Evolutionary conservation across 2,329 filamentous ascomycete genomes (phyloP), one percentile per base, ranked within the genome.

Genomic region (Trichoderma sp.): DNA sequence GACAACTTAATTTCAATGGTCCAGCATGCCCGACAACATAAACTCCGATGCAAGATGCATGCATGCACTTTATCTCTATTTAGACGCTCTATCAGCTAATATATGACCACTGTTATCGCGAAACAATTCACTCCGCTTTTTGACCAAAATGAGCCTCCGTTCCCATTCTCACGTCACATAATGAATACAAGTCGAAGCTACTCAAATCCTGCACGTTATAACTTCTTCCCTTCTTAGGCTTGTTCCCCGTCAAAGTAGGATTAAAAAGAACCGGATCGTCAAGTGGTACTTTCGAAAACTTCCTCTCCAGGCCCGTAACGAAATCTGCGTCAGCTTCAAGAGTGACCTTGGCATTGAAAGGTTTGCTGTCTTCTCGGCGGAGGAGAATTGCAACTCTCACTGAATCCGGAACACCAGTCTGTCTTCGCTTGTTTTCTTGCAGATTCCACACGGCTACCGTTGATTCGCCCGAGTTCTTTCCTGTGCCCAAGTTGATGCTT

Each of bases 321-420:
- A 62, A 62, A 41, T 71, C 68, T 5, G 60, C 68, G 11, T 71
- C 50, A 3, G 56, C 50, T 33, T 71, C 53, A 41, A 71, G 50
- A n/a, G 68, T 71, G 7, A 71, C 68, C 29, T 62, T 38, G n/a
- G 68, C 56, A 60, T 71, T 62, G n/a, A 63, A 71, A 24, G 53
- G 53, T 6, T 45, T n/a, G 21, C 33, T 62, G 9, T 62, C 33
- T 35, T 71, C 53, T 60, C 68, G 68, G 9, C 68, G 68, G 29
- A 71, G 33, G n/a, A 71, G 68, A 18, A 62, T 29, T n/a, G 53
- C 68, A 14, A 45, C 68, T 45, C 38, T 35, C 1, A 41, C 53
- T 16, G 68, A 71, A 45, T 62, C 53, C 2, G 68, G 68, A 14
- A 71, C 24, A 2, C 68, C 68, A 1, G 53, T 62, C 3, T 71